Evolutionary conservation across 768 basidiomycete genomes (phyloP).

Genomic region (Macrocybe gigantea): DNA sequence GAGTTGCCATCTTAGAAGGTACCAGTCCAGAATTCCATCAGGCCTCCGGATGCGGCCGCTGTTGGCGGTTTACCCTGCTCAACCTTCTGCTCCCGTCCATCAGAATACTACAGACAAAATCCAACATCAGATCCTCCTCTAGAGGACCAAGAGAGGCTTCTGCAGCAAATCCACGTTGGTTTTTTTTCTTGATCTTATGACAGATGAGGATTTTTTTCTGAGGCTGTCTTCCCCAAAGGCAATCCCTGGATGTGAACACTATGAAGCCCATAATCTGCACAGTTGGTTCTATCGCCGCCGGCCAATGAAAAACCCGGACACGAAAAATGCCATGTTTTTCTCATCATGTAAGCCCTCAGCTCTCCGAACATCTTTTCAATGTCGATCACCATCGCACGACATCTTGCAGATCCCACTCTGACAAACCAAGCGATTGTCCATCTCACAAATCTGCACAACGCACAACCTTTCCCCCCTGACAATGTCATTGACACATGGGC

Average conservation of each 20-base stretch:
- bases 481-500: conserved; percentile 27
- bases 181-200: background rate
- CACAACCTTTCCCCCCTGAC: conserved; percentile 15
- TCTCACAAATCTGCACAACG: conserved; percentile 15
- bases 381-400: no score
- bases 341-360: no score
- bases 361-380: no score
- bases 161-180: conserved; percentile 10
- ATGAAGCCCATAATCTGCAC: background rate
- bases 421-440: conserved; percentile 14
- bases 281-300: conserved; percentile 11
- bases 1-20: conserved; percentile 16
- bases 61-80: no score
- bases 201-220: no score
- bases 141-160: conserved; percentile 1
- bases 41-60: no score
- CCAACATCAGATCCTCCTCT: conserved; percentile 4
- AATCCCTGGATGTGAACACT: conserved; percentile 9
- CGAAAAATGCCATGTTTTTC: background rate
- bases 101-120: conserved; percentile 6
- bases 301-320: background rate
- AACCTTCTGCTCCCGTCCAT: background rate
- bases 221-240: conserved; percentile 1
- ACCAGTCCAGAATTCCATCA: background rate
- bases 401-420: conserved; percentile 12